Conservation (phyloP, 169 alveolate species). For the Eimeria praecox region DNA sequence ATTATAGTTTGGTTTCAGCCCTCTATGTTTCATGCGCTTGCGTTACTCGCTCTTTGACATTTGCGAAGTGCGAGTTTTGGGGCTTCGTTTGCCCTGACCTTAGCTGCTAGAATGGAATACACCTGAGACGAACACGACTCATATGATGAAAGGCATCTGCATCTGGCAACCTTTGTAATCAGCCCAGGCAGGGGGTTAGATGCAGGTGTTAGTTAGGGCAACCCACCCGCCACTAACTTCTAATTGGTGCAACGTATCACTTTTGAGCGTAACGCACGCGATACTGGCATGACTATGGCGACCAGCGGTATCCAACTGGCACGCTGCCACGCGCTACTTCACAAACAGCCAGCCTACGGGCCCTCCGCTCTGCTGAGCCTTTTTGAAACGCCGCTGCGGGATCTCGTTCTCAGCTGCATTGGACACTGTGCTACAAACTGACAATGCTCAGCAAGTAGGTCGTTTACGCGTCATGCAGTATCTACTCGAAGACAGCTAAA, state of each 20-base stretch:
- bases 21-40: neutral
- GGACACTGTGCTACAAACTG: neutral
- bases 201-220: neutral
- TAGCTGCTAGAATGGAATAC: neutral
- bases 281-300: neutral
- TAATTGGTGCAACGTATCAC: neutral
- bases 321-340: neutral
- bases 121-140: neutral
- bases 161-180: neutral
- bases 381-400: neutral
- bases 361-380: neutral
- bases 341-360: neutral
- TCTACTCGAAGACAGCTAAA: neutral
- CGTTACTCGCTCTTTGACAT: neutral
- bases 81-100: neutral
- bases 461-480: neutral
- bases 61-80: neutral
- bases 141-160: too few relatives aligned
- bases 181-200: neutral
- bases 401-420: neutral
- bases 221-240: neutral
- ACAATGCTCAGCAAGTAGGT: neutral
- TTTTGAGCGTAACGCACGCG: neutral
- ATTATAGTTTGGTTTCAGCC: neutral
- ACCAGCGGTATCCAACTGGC: neutral